phyloP scores from a whole-genome alignment of 257 asterid species.

The Thymus quinquecostatus region DNA sequence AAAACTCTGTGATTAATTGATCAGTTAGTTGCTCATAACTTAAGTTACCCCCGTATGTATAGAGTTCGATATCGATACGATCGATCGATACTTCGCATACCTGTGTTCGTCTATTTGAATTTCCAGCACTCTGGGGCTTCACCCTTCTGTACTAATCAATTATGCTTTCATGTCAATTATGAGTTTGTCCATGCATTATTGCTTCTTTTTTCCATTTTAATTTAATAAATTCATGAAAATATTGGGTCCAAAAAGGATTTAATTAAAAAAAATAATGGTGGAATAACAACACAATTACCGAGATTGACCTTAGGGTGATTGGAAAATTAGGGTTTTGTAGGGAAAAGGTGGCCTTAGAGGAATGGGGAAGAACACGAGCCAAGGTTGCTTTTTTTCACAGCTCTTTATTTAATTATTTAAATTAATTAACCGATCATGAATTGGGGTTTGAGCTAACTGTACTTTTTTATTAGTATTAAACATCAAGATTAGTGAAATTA shows the following conservation, averaged over 20 bases:
- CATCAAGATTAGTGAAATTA: not conserved
- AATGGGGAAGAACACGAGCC: slow-evolving; percentile 53
- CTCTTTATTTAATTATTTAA: slow-evolving; percentile 31
- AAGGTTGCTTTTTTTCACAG: slow-evolving; percentile 33
- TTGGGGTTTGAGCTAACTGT: slow-evolving; percentile 53
- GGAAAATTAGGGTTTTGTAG: slow-evolving; percentile 24
- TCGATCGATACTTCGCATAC: too few relatives aligned
- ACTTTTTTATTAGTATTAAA: slow-evolving; percentile 18
- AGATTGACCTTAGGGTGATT: slow-evolving; percentile 27
- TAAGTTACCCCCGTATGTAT: not conserved
- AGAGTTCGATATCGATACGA: too few relatives aligned
- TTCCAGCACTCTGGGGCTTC: slow-evolving; percentile 35
- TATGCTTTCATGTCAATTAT: slow-evolving; percentile 28
- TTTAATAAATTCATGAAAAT: not conserved
- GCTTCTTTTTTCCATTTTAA: not conserved
- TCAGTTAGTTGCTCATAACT: not conserved
- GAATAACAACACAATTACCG: slow-evolving; percentile 33
- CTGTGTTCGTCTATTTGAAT: slow-evolving; percentile 27
- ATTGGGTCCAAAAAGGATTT: not conserved
- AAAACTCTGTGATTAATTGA: too few relatives aligned
- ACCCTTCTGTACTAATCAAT: slow-evolving; percentile 27
- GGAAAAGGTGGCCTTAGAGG: slow-evolving; percentile 29
- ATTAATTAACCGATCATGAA: slow-evolving; percentile 43
- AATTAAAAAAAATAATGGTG: not conserved
- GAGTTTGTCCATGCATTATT: slow-evolving; percentile 29